Evolutionary conservation across 345 rosid species (phyloP).

Genomic region (Brassica incana): DNA sequence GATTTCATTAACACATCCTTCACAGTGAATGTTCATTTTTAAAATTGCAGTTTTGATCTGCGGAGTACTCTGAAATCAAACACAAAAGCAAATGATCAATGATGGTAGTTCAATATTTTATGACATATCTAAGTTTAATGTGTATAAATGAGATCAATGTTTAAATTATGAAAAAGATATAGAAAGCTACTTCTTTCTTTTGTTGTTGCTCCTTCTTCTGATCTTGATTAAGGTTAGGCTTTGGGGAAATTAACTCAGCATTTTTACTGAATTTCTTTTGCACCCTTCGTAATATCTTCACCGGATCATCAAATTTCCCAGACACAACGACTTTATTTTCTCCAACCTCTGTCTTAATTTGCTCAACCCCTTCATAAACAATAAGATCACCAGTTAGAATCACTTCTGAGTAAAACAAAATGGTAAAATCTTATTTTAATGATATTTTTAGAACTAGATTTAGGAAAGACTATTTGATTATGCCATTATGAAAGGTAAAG

Average conservation of each 20-base stretch:
- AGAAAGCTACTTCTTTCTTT: conserved; percentile 42
- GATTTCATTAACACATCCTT: conserved; percentile 61
- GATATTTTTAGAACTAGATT: background rate
- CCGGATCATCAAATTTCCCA: conserved; percentile 56
- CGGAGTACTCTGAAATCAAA: conserved; percentile 34
- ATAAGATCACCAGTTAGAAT: background rate
- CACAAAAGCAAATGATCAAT: background rate
- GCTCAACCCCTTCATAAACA: conserved; percentile 51
- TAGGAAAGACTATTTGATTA: background rate
- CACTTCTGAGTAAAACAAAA: background rate
- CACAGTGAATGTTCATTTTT: conserved; percentile 67
- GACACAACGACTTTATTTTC: conserved; percentile 47
- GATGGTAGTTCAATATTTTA: background rate
- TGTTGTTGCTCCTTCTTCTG: conserved; percentile 34
- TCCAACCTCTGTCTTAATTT: conserved; percentile 41
- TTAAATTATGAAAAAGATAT: background rate
- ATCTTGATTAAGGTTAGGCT: conserved; percentile 30
- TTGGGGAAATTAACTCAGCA: conserved; percentile 58
- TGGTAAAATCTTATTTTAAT: background rate
- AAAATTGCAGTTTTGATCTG: conserved; percentile 42
- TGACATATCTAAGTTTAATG: background rate
- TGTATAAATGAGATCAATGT: background rate
- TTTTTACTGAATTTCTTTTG: conserved; percentile 52
- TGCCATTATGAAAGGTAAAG: background rate
- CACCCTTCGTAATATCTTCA: conserved; percentile 48